Base-by-base conservation (phyloP, 306 rosid species). In the Pyrus pyrifolia region DNA sequence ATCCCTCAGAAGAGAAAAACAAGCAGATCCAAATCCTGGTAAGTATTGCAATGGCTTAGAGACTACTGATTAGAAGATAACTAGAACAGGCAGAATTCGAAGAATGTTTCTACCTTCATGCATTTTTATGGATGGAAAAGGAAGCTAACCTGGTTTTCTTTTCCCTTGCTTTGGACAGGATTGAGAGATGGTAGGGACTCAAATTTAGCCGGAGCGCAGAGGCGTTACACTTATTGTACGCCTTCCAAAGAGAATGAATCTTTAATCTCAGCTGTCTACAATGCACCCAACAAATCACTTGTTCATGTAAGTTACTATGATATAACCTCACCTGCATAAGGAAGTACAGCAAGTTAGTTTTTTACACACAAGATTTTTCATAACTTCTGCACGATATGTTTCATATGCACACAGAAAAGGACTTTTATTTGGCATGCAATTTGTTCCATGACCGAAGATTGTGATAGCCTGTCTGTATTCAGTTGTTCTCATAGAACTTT, bases 101-200 rank as follows among this genome's bases (percentile, higher is more conserved):
- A 15, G 55, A 51, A 15, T 2, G 5, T 22, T 59, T 73, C 49
- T 22, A 31, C 25, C 17, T 38, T 22, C 55, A 58, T 11, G 23
- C 38, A 58, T 15, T 51, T 35, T 14, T 14, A 38, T 38, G 23
- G 31, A n/a, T 35, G 31, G 61, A 27, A 33, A 69, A 70, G 30
- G 51, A 51, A 25, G n/a, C 45, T 59, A 59, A 81, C 31, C 21
- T 76, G 69, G 23, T 27, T 71, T 72, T 33, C 1, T 2, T 40
- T 67, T 10, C 55, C 11, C 21, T 72, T 78, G 64, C 49, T 75
- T 66, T 57, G 60, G 57, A 49, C 76, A 84, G 87, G 75, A 74
- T 29, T 57, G 46, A 35, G 68, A 84, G 25, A 42, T 77, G 77
- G 45, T 31, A 11, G 29, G 58, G 35, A 49, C 31, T 81, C 74